A percentile compares a stretch with the other conserved stretches of the same genome.
Conservation (phyloP, 768 basidiomycete species). For the Tylopilus sp. region DNA sequence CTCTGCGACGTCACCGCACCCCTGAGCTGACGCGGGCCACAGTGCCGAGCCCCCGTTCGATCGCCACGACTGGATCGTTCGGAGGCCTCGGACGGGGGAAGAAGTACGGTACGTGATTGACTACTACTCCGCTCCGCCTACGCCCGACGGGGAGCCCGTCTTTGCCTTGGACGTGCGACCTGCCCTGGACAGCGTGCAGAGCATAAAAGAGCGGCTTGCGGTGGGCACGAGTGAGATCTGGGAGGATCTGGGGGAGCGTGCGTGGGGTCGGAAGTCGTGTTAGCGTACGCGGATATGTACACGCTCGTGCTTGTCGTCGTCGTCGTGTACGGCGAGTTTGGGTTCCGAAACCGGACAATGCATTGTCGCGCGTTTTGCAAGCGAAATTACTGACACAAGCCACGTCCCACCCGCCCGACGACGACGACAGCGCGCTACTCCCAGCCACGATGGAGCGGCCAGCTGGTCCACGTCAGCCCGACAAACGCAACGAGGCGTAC, state of each 20-base stretch:
- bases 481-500: slow-evolving; percentile 80
- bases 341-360: slow-evolving; percentile 24
- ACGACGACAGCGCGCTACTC: slow-evolving; percentile 1
- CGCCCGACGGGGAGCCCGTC: slow-evolving; percentile 88
- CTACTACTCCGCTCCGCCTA: slow-evolving; percentile 92
- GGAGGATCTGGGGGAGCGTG: slow-evolving; percentile 37
- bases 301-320: slow-evolving; percentile 1
- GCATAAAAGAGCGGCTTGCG: slow-evolving; percentile 68
- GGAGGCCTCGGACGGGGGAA: slow-evolving; percentile 71
- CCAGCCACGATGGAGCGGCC: slow-evolving; percentile 45
- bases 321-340: slow-evolving; percentile 1
- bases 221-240: slow-evolving; percentile 70
- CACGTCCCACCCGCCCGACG: slow-evolving; percentile 1
- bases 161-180: slow-evolving; percentile 96
- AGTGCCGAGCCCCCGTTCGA: slow-evolving; percentile 95
- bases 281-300: slow-evolving; percentile 11
- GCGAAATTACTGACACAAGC: background rate
- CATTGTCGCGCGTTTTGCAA: slow-evolving; percentile 14
- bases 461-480: slow-evolving; percentile 57
- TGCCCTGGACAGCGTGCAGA: slow-evolving; percentile 81
- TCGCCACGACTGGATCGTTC: slow-evolving; percentile 96
- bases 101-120: slow-evolving; percentile 97
- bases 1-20: background rate
- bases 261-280: slow-evolving; percentile 19
- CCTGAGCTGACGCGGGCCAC: slow-evolving; percentile 2